A percentile compares a stretch with the other conserved stretches of the same genome.
These are phyloP conservation scores for Ophiostoma quercus DNA, from an alignment of 2,329 filamentous ascomycete genomes.

Conservation along the genomic window DNA sequence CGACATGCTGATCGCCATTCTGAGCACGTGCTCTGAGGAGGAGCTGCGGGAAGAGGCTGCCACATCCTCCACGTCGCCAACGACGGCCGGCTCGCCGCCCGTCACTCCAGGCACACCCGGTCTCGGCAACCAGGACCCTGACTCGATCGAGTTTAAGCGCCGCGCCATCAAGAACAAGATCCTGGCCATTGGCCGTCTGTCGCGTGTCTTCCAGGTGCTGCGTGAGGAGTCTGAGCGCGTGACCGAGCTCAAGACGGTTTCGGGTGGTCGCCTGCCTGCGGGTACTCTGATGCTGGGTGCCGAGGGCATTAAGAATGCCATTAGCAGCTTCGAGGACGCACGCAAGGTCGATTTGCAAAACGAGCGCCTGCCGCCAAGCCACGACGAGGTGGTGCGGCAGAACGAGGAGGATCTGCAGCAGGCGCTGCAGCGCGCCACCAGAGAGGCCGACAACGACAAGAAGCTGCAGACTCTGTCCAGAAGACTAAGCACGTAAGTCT, in stretches of 20 bases:
- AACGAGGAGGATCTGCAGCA: conserved; percentile 74
- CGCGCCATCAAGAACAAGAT: conserved; percentile 99
- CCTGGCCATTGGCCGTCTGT: conserved; percentile 89
- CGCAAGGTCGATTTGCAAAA: conserved; percentile 96
- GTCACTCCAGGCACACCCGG: conserved; percentile 38
- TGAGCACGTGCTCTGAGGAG: conserved; percentile 98
- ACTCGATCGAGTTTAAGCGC: conserved; percentile 88
- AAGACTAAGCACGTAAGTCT: conserved; percentile 88
- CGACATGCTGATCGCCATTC: conserved; percentile 97
- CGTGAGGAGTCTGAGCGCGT: conserved; percentile 96
- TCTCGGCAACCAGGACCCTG: conserved; percentile 53
- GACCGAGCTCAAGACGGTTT: conserved; percentile 94
- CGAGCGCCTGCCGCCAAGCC: conserved; percentile 83
- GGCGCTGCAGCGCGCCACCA: conserved; percentile 77
- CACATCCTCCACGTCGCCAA: conserved; percentile 54
- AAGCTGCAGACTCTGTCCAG: conserved; percentile 81
- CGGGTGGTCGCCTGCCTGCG: conserved; percentile 84
- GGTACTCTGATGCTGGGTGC: conserved; percentile 97
- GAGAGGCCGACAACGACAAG: conserved; percentile 88
- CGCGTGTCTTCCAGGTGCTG: conserved; percentile 95
- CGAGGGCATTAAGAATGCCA: conserved; percentile 97
- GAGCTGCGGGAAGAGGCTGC: conserved; percentile 86
- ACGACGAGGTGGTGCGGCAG: conserved; percentile 83
- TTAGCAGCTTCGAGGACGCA: conserved; percentile 93
- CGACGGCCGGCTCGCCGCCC: conserved; percentile 70